Percentiles rank a stretch among this genome's conserved stretches.
Evolutionary conservation across 495 filamentous ascomycete genomes (phyloP).

Genomic region (Annulohypoxylon bovei): DNA sequence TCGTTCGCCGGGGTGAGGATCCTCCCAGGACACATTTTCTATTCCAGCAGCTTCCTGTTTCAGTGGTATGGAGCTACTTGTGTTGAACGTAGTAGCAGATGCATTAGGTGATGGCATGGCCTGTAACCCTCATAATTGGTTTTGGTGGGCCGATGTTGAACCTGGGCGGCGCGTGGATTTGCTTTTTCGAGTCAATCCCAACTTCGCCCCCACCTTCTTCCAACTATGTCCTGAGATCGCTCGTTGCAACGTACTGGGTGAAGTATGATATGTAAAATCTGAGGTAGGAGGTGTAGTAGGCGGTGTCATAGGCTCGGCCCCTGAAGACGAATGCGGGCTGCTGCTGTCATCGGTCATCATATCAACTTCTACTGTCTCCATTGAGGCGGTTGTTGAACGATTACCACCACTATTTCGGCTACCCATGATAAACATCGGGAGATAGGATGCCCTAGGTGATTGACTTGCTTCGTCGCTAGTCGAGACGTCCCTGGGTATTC

Average conservation of each 20-base stretch:
- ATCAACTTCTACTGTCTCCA: slow-evolving; percentile 48
- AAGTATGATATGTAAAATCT: slow-evolving; percentile 63
- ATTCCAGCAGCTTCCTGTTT: slow-evolving; percentile 32
- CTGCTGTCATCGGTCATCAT: slow-evolving; percentile 62
- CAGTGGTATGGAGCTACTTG: slow-evolving; percentile 21
- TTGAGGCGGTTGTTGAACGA: slow-evolving; percentile 53
- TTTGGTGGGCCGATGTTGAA: slow-evolving; percentile 51
- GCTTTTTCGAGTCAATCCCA: slow-evolving; percentile 73
- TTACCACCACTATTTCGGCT: slow-evolving; percentile 47
- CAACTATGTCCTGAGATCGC: slow-evolving; percentile 68
- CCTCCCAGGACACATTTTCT: slow-evolving; percentile 51
- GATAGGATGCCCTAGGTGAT: slow-evolving; percentile 56
- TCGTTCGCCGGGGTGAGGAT: slow-evolving; percentile 58
- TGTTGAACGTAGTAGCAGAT: slow-evolving; percentile 45
- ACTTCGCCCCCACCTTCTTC: slow-evolving; percentile 86
- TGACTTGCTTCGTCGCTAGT: slow-evolving; percentile 50
- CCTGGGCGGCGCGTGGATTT: slow-evolving; percentile 53
- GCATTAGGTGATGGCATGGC: slow-evolving; percentile 58
- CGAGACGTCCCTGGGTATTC: slow-evolving; percentile 49
- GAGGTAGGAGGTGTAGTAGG: slow-evolving; percentile 83
- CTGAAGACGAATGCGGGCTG: slow-evolving; percentile 61
- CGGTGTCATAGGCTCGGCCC: slow-evolving; percentile 82
- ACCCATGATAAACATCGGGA: slow-evolving; percentile 56
- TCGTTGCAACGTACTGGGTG: slow-evolving; percentile 60
- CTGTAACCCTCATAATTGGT: slow-evolving; percentile 64